Evolutionary conservation across 2,329 filamentous ascomycete species (phyloP).

Genomic region (Fusarium marasasianum): DNA sequence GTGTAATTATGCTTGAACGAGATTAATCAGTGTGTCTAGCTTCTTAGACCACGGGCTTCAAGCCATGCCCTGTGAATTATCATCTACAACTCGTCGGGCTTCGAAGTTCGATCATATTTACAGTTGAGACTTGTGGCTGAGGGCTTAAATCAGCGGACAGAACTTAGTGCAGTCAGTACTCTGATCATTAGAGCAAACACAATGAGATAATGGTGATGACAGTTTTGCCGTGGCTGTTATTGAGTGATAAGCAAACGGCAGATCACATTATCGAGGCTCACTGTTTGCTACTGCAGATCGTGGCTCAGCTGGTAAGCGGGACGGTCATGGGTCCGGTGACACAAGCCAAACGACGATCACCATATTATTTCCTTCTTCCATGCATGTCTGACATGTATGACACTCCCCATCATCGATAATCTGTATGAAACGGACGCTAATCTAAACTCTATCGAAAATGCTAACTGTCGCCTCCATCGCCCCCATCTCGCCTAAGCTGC

Average conservation of each 20-base stretch:
- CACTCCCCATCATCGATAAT: not conserved
- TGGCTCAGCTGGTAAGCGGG: not conserved
- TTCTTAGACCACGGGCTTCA: fast-evolving
- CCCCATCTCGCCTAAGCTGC: not conserved
- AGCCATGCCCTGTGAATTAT: fast-evolving
- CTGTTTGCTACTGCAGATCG: not conserved
- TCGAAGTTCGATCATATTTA: too few relatives aligned
- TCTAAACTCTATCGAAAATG: not conserved
- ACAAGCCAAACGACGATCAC: not conserved
- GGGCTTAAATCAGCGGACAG: too few relatives aligned
- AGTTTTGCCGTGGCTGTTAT: fast-evolving
- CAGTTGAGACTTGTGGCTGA: too few relatives aligned
- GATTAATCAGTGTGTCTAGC: not conserved
- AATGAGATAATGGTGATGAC: not conserved
- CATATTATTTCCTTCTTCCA: not conserved
- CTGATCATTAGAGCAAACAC: fast-evolving
- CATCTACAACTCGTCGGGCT: not conserved
- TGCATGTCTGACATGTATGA: not conserved
- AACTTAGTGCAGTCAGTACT: not conserved
- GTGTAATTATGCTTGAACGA: not conserved
- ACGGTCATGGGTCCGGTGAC: not conserved
- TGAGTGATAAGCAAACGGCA: not conserved
- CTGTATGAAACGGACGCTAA: not conserved
- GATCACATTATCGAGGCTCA: fast-evolving
- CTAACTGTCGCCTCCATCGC: too few relatives aligned